Conservation (phyloP, 202 grass and related monocot species). For the Eragrostis tef region DNA sequence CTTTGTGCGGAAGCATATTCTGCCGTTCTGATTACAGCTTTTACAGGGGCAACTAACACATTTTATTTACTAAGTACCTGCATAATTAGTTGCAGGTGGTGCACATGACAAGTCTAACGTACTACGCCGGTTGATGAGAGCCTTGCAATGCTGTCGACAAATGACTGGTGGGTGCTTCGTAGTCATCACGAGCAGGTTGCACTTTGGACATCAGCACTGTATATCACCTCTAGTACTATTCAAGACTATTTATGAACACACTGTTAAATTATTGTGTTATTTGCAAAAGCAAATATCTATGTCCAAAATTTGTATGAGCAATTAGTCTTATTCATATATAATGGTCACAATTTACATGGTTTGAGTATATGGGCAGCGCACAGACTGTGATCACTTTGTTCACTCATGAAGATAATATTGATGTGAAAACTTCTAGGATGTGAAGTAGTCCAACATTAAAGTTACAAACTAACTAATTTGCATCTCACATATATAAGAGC, state of each 20-base stretch:
- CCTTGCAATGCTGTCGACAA: slow-evolving; percentile 22
- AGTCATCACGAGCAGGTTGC: not conserved
- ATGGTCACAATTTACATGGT: not conserved
- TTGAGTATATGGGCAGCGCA: not conserved
- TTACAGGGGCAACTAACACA: not conserved
- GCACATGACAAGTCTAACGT: not conserved
- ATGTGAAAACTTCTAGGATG: not conserved
- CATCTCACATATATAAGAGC: not conserved
- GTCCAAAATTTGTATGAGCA: not conserved
- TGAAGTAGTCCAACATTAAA: not conserved
- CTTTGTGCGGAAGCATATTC: no score
- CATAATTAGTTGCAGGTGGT: slow-evolving; percentile 1
- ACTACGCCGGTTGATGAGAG: not conserved
- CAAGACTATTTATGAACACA: not conserved
- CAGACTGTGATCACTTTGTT: not conserved
- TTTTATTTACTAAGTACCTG: not conserved
- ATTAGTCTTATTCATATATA: not conserved
- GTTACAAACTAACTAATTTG: not conserved
- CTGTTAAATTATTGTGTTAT: not conserved
- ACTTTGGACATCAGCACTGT: not conserved
- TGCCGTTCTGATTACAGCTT: not conserved
- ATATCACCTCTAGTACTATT: not conserved
- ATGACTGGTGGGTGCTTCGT: slow-evolving; percentile 13
- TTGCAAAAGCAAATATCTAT: not conserved
- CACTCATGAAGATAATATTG: not conserved